phyloP scores from a whole-genome alignment of 208 protist genomes.

The Leishmania mexicana region DNA sequence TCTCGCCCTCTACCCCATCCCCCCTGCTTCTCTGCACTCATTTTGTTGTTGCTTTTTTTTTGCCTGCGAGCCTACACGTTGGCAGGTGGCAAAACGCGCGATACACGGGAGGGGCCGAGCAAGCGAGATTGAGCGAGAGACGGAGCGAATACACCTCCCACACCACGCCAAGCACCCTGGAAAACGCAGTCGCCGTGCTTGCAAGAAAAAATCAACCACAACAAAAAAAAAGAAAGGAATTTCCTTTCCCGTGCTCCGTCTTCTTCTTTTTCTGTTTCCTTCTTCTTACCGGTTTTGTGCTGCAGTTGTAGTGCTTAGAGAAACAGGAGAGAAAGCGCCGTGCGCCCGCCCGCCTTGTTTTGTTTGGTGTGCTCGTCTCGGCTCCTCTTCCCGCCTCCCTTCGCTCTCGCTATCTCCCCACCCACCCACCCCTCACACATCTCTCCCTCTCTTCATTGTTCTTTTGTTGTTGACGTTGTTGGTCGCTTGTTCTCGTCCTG shows the following conservation, averaged over 20 bases:
- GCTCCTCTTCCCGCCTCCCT: background rate
- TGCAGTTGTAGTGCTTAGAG: background rate
- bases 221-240: too few relatives aligned
- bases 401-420: slow-evolving; percentile 3
- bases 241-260: background rate
- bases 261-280: background rate
- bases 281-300: background rate
- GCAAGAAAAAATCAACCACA: too few relatives aligned
- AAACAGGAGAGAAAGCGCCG: background rate
- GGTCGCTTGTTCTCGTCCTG: background rate
- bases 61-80: background rate
- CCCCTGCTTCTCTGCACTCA: background rate
- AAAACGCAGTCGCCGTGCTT: background rate
- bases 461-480: background rate
- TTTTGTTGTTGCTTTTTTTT: background rate
- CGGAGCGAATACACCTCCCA: background rate
- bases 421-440: background rate
- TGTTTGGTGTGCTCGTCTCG: background rate
- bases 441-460: background rate
- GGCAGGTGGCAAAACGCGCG: background rate
- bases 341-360: slow-evolving; percentile 2
- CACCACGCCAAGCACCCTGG: background rate
- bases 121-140: slow-evolving; percentile 6
- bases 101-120: background rate
- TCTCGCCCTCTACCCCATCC: background rate